Base-by-base conservation (phyloP, 2,329 filamentous ascomycete species). In the Sarocladiaceae sp. region DNA sequence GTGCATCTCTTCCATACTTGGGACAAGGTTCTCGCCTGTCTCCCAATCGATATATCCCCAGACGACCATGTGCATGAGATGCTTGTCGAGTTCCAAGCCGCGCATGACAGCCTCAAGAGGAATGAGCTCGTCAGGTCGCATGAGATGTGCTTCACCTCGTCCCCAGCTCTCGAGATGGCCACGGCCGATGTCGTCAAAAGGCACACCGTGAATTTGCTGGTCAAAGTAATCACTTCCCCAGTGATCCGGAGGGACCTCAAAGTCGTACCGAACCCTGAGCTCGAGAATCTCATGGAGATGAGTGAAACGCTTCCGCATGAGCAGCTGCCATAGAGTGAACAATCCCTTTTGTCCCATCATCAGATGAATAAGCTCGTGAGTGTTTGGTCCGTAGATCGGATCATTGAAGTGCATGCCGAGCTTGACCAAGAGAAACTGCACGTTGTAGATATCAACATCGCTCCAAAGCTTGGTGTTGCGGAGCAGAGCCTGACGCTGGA, bases 381-480 rank as follows among this genome's bases (percentile, higher is more conserved):
- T 68, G 47, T 75, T 74, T 15, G 75, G 74, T 0, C 78, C 80
- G 47, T 75, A 74, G 22, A 81, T 63, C 1, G 87, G 86, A 57
- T 88, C 78, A 53, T 79, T 81, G 66, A 90, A 83, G 51, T 76
- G 74, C 79, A 91, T 82, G 60, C 82, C 77, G 15, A 94, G 76
- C 69, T 93, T 92, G 56, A 88, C 62, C 57, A 89, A 71, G 70
- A 93, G 84, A 54, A 85, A 66, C 40, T 83, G 79, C 2, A 80
- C 74, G 49, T 80, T 74, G 61, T 81, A 79, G 10, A 94, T 65
- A 60, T 89, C 82, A 3, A 64, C 54, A 53, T 86, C 71, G 10
- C 75, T 70, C 76, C 87, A 87, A 46, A 84, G 71, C 0, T 60
- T 57, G 10, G 51, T 50, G 63, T 81, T 81, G 26, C 71, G 71